Base-by-base conservation (phyloP, 495 filamentous ascomycete genomes). In the Penicillium canariense region DNA sequence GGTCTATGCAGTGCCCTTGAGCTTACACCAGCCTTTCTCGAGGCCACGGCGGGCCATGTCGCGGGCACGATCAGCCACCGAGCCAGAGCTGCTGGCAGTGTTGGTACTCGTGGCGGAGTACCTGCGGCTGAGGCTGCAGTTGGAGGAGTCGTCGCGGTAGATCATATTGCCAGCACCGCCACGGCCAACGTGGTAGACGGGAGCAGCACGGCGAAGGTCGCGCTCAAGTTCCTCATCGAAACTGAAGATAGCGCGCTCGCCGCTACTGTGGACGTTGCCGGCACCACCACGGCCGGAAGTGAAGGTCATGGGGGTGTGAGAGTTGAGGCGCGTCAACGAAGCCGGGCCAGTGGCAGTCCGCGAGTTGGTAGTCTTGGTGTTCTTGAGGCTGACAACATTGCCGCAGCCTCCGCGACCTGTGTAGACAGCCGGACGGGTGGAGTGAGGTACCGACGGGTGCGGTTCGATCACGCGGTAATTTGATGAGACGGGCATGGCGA, bases 221-320 rank as follows among this genome's bases (percentile, higher is more conserved):
- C 86, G 82, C 60, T 87, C 81, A 54, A 93, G 84, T 68, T 97
- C 93, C 78, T 97, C 93, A 72, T 96, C 90, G 75, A 97, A 94
- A 55, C 82, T 87, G 77, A 96, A 88, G 62, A 90, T 84, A 57
- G 88, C 81, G 39, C 87, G 84, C 60, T 87, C 84, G 34, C 62
- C 68, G 56, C 79, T 73, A 56, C 76, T 74, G 76, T 89, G 87
- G 55, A 91, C 80, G 74, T 97, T 98, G 58, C 94, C 94, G 40
- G 87, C 90, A 28, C 94, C 94, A 44, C 94, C 94, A 30, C 93
- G 87, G 59, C 94, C 93, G 14, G 85, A 84, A 62, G 80, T 82
- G 83, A 87, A 95, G 63, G 77, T 75, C 39, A 61, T 48, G 1
- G 69, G 74, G 5, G 52, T 27, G 48, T 62, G 72, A 55, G 76